phyloP scores from a whole-genome alignment of 257 asterid genomes.

The Primulina huaijiensis region DNA sequence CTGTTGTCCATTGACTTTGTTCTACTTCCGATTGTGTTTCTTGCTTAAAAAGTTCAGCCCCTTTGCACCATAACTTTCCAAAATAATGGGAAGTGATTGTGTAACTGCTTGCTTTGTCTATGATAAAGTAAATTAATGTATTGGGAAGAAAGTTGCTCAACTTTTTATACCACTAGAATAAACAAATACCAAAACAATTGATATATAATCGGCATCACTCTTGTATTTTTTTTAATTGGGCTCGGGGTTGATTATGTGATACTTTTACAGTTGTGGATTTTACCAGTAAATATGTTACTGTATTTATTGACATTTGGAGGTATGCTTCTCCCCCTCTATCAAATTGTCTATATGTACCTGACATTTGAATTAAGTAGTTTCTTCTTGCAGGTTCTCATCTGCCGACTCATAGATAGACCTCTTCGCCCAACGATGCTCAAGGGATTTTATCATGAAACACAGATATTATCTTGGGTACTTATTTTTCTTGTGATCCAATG shows the following conservation, averaged over 20 bases:
- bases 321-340: neutral
- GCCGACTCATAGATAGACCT: constrained; percentile 97
- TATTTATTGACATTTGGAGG: neutral
- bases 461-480: constrained; percentile 90
- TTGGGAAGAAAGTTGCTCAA: neutral
- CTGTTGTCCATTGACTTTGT: neutral
- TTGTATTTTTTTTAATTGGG: too few relatives aligned
- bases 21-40: neutral
- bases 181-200: neutral
- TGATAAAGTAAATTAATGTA: neutral
- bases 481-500: constrained; percentile 22
- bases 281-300: neutral
- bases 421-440: constrained; percentile 91
- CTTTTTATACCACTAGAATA: neutral
- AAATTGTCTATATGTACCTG: neutral
- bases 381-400: constrained; percentile 83
- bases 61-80: neutral
- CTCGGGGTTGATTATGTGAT: neutral
- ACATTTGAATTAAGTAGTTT: constrained; percentile 23
- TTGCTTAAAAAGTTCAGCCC: neutral
- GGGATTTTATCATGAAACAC: constrained; percentile 96
- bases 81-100: neutral
- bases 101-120: neutral
- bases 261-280: neutral
- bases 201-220: neutral